Evolutionary conservation across 31 red algal genomes (phyloP).

Genomic region (Odonthalia washingtoniensis): DNA sequence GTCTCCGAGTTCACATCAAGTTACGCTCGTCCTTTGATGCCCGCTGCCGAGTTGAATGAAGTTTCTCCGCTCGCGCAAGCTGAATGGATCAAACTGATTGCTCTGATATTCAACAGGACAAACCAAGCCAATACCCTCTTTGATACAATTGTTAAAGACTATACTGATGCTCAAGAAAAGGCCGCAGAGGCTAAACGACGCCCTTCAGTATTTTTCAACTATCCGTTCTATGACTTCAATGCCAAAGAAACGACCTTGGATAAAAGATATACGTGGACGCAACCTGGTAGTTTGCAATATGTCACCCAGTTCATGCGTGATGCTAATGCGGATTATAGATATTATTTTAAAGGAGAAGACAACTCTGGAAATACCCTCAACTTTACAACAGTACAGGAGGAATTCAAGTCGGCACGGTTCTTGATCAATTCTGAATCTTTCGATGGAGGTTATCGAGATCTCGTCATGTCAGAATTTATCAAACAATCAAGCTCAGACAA

Average conservation of each 20-base stretch:
- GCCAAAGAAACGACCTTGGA: neutral
- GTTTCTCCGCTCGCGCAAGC: constrained; percentile 49
- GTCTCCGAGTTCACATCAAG: neutral
- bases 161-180: constrained; percentile 36
- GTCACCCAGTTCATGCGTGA: constrained; percentile 52
- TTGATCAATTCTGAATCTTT: constrained; percentile 41
- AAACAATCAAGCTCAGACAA: too few species aligned
- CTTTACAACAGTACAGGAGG: constrained; percentile 28
- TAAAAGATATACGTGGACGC: constrained; percentile 32
- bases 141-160: constrained; percentile 20
- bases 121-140: constrained; percentile 42
- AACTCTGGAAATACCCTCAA: neutral
- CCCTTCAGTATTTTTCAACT: constrained; percentile 67
- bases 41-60: constrained; percentile 26
- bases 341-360: neutral
- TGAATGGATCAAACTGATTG: constrained; percentile 71
- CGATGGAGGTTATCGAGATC: neutral
- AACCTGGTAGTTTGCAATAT: constrained; percentile 49
- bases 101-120: constrained; percentile 35
- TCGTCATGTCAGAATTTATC: too few species aligned
- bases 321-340: constrained; percentile 70
- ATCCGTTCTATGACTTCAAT: constrained; percentile 9
- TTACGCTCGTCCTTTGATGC: constrained; percentile 16
- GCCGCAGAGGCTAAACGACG: constrained; percentile 34
- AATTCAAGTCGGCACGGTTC: constrained; percentile 54